phyloP scores from a whole-genome alignment of 225 moss, liverwort and hornwort species.

The Thuidium tamariscinum region DNA sequence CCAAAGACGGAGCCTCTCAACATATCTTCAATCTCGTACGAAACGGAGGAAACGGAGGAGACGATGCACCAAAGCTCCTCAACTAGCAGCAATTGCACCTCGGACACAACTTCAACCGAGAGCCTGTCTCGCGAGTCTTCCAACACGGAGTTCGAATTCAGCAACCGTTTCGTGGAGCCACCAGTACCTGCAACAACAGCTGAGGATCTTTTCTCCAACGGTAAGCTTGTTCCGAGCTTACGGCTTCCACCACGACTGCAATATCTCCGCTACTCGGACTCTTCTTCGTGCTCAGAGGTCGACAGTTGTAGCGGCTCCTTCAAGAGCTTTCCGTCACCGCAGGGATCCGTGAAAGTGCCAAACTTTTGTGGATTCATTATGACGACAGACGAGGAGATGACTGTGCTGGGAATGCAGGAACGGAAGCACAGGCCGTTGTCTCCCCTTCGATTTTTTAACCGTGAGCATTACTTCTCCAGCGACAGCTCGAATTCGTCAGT shows the following conservation, averaged over 20 bases:
- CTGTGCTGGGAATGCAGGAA: neutral
- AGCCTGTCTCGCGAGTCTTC: conserved; percentile 15
- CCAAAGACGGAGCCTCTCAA: conserved; percentile 1
- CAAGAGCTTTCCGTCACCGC: neutral
- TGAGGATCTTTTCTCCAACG: conserved; percentile 30
- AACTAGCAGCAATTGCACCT: neutral
- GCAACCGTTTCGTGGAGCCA: conserved; percentile 5
- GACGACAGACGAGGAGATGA: neutral
- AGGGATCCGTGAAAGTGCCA: neutral
- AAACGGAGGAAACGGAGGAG: neutral
- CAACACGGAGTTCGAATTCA: conserved; percentile 28
- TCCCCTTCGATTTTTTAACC: conserved; percentile 2
- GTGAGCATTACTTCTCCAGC: neutral
- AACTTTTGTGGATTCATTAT: neutral
- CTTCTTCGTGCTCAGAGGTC: conserved; percentile 4
- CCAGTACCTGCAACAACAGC: neutral
- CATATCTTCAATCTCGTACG: neutral
- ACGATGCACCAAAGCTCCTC: neutral
- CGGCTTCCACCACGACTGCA: conserved; percentile 37
- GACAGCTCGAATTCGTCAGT: neutral
- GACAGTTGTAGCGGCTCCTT: conserved; percentile 5
- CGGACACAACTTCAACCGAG: neutral
- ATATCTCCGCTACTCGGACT: neutral
- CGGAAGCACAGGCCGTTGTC: conserved; percentile 3
- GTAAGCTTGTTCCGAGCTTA: conserved; percentile 15